Evolutionary conservation across 2,329 filamentous ascomycete species (phyloP).

Genomic region (Colletotrichum melonis): DNA sequence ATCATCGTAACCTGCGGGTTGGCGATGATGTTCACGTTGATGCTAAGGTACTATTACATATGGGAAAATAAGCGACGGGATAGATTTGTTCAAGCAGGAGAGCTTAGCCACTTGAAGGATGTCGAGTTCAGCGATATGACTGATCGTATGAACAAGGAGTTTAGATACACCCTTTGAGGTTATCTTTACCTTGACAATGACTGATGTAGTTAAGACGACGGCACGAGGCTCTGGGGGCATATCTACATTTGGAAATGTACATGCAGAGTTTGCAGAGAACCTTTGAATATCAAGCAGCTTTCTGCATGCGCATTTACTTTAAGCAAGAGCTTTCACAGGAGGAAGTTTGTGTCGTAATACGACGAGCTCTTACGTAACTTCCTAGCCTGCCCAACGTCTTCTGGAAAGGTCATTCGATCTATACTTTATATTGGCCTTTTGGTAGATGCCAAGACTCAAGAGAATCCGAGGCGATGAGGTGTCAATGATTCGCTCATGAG

Average conservation of each 20-base stretch:
- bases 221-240: not conserved
- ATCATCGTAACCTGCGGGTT: conserved; percentile 65
- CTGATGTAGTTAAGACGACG: no score
- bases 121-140: conserved; percentile 70
- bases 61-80: conserved; percentile 35
- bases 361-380: no score
- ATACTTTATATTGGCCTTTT: no score
- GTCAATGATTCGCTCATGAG: no score
- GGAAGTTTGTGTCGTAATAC: no score
- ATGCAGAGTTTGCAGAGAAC: not conserved
- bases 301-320: no score
- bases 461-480: no score
- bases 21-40: conserved; percentile 19
- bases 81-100: conserved; percentile 54
- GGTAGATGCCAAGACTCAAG: no score
- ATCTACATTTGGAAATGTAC: not conserved
- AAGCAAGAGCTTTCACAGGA: no score
- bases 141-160: conserved; percentile 75
- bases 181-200: not conserved
- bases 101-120: conserved; percentile 63
- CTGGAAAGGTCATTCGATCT: no score
- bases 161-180: conserved; percentile 45
- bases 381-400: no score
- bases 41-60: conserved; percentile 18
- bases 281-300: no score